phyloP scores from a whole-genome alignment of 2,329 filamentous ascomycete species.

The Ustulina deusta region DNA sequence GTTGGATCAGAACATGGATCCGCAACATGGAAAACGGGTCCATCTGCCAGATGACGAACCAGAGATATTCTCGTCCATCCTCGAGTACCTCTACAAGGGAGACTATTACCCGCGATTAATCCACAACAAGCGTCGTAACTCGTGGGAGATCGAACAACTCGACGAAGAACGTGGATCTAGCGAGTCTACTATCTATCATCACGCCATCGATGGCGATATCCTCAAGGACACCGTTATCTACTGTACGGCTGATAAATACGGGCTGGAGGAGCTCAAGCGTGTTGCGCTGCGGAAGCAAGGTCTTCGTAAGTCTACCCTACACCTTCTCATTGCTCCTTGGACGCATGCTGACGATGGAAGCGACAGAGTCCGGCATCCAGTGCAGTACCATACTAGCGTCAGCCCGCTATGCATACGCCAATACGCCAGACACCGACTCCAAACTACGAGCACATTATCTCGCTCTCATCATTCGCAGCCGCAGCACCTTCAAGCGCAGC shows the following conservation, averaged over 20 bases:
- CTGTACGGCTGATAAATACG: slow-evolving; percentile 87
- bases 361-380: slow-evolving; percentile 77
- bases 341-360: slow-evolving; percentile 22
- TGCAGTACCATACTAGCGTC: slow-evolving; percentile 87
- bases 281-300: slow-evolving; percentile 90
- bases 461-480: slow-evolving; percentile 88
- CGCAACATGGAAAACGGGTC: slow-evolving; percentile 74
- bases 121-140: slow-evolving; percentile 83
- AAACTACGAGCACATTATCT: slow-evolving; percentile 91
- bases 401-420: slow-evolving; percentile 88
- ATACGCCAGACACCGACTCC: slow-evolving; percentile 91
- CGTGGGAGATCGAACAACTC: slow-evolving; percentile 82
- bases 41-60: slow-evolving; percentile 86
- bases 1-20: slow-evolving; percentile 71
- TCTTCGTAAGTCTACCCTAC: slow-evolving; percentile 67
- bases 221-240: slow-evolving; percentile 93
- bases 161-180: slow-evolving; percentile 59
- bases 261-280: slow-evolving; percentile 84
- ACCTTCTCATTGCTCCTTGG: not conserved
- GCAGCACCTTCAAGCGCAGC: slow-evolving; percentile 90
- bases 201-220: slow-evolving; percentile 73
- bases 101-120: slow-evolving; percentile 89
- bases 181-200: slow-evolving; percentile 77
- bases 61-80: slow-evolving; percentile 88
- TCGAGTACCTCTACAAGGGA: slow-evolving; percentile 94